These are phyloP conservation scores for Diaporthe citriasiana DNA, from an alignment of 2,329 filamentous ascomycete species.

Conservation along the genomic window DNA sequence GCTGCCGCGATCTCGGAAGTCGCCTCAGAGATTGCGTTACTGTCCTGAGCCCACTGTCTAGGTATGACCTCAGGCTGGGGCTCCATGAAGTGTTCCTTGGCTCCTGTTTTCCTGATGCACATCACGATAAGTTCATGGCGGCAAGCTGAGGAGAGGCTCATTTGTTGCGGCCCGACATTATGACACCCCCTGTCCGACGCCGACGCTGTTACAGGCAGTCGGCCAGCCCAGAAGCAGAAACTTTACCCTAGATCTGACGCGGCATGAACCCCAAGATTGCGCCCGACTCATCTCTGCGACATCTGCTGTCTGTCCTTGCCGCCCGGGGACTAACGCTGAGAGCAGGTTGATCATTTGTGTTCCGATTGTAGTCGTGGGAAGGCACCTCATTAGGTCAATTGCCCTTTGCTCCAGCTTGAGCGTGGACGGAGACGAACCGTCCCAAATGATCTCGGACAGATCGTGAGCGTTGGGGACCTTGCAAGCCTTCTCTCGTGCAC, in stretches of 20 bases:
- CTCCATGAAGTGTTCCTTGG: neutral
- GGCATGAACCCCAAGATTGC: conserved; percentile 33
- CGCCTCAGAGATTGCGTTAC: conserved; percentile 23
- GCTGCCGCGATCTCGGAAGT: conserved; percentile 21
- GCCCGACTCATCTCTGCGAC: conserved; percentile 36
- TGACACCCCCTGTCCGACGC: neutral
- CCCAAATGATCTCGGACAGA: neutral
- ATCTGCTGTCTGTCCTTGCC: conserved; percentile 19
- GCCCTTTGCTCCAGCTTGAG: neutral
- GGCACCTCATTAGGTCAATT: neutral
- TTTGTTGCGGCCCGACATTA: neutral
- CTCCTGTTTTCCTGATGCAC: neutral
- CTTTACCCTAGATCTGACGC: conserved; percentile 26
- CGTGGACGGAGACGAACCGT: neutral
- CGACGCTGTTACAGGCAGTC: neutral
- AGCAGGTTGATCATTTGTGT: neutral
- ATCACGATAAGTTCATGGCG: conserved; percentile 6
- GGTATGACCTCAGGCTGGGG: neutral
- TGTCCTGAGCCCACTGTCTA: neutral
- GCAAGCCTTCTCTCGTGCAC: conserved; percentile 11
- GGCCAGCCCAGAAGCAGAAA: conserved; percentile 22
- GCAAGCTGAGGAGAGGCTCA: conserved; percentile 9
- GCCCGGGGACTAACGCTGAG: conserved; percentile 7
- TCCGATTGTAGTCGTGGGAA: neutral
- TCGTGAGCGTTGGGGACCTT: neutral